Evolutionary conservation across 495 filamentous ascomycete genomes (phyloP), one percentile per base, ranked within the genome.

Genomic region (Lepraria neglecta): DNA sequence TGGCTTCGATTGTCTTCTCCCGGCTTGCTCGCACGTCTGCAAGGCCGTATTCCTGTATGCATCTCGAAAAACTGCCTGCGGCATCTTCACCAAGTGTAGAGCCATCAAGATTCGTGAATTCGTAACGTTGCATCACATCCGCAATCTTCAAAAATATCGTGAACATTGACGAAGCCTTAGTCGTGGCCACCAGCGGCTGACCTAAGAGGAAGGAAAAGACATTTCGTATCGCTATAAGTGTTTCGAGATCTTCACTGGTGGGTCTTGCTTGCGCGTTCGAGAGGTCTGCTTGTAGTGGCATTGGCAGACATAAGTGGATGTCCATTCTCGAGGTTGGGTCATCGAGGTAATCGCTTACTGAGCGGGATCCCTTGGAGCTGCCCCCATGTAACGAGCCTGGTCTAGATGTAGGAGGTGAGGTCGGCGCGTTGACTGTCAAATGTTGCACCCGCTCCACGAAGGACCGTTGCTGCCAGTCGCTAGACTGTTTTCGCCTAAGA

Each of bases 1-100:
- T 80, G 1, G 85, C 89, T 72, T 98, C 91, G 46, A 97, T 81
- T 3, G 90, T 96, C 76, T 95, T 94, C 69, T 96, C 92, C 11
- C 88, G 80, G 71, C 89, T 95, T 56, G 80, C 75, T 46, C 90
- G 80, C 35, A 96, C 86, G 73, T 97, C 92, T 17, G 82, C 88
- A 46, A 97, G 72, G 33, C 76, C 77, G 47, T 91, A 77, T 71
- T 92, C 84, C 44, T 91, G 84, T 27, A 92, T 78, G 67, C 89
- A 91, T 64, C 82, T 80, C 58, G 85, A 77, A 67, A 97, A 94
- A 68, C 86, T 87, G 3, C 79, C 77, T 33, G 86, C 83, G 6
- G 86, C 89, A n/a, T 79, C 83, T 65, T 91, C 89, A 56, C 92
- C 92, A 71, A 83, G 92, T 7, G 87, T 90, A 24, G 87, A 87